phyloP scores from a whole-genome alignment of 495 filamentous ascomycete species.

The Annulohypoxylon moriforme region DNA sequence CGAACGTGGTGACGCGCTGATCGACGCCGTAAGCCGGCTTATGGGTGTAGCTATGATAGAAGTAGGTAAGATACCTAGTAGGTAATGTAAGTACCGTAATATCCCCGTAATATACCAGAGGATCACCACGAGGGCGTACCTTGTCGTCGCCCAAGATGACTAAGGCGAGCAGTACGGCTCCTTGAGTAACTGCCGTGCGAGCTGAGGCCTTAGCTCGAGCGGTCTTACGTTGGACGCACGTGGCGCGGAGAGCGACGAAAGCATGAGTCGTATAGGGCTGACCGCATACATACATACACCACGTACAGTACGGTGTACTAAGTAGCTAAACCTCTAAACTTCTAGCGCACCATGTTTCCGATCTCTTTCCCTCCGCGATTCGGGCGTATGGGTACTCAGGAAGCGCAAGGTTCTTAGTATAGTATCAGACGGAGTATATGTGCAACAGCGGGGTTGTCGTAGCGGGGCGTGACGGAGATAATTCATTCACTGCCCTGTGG shows the following conservation, averaged over 20 bases:
- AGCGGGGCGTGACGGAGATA: conserved; percentile 9
- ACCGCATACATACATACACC: conserved; percentile 6
- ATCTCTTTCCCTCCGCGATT: conserved; percentile 15
- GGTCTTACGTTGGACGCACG: conserved; percentile 40
- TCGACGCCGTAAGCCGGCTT: background rate
- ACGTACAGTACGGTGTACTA: background rate
- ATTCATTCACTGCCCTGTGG: conserved; percentile 25
- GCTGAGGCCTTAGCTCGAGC: conserved; percentile 18
- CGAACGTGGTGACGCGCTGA: background rate
- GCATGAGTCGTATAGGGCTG: conserved; percentile 39
- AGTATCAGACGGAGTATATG: conserved; percentile 1
- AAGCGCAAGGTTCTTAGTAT: background rate
- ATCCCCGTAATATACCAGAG: background rate
- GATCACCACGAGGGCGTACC: background rate
- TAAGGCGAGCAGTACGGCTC: conserved; percentile 11
- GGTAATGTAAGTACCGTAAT: background rate
- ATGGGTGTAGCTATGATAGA: background rate
- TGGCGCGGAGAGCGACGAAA: conserved; percentile 26
- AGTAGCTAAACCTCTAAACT: background rate
- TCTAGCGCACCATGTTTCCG: background rate
- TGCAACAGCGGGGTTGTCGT: conserved; percentile 12
- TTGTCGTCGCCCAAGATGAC: conserved; percentile 5
- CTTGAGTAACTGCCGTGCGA: conserved; percentile 20
- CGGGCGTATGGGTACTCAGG: conserved; percentile 5
- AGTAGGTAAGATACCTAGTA: background rate